These are phyloP conservation scores for Clavispora phyllophila DNA, from an alignment of 805 yeast species.

Conservation along the genomic window DNA sequence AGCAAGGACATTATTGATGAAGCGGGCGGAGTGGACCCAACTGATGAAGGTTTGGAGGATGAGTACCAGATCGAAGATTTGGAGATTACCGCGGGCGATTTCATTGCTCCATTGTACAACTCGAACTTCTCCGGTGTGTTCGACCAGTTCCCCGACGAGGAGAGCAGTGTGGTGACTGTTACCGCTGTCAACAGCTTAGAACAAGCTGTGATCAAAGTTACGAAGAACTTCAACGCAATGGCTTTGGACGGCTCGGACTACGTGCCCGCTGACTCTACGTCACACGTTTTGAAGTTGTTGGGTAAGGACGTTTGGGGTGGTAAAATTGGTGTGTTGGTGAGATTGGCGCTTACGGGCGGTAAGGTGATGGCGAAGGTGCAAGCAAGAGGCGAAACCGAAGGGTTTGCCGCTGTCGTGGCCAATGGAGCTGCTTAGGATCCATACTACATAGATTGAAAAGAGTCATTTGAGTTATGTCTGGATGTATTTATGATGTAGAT, in stretches of 20 bases:
- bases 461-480: background rate
- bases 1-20: constrained; percentile 75
- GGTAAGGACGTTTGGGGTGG: constrained; percentile 71
- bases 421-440: constrained; percentile 5
- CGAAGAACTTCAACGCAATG: constrained; percentile 42
- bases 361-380: constrained; percentile 57
- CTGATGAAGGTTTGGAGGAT: constrained; percentile 82
- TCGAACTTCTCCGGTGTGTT: constrained; percentile 70
- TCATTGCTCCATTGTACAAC: constrained; percentile 67
- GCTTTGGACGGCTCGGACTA: constrained; percentile 71
- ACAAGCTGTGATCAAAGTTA: constrained; percentile 46
- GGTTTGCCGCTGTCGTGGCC: constrained; percentile 16
- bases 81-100: constrained; percentile 74
- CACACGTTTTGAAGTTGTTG: constrained; percentile 73
- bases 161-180: constrained; percentile 65
- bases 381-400: constrained; percentile 42
- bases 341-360: constrained; percentile 50
- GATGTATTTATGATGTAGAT: too few species aligned
- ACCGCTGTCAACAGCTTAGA: constrained; percentile 35
- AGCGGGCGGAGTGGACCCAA: constrained; percentile 59
- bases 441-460: background rate
- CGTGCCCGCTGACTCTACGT: constrained; percentile 52
- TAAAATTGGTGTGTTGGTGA: constrained; percentile 46
- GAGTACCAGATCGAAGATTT: constrained; percentile 88
- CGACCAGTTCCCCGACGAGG: constrained; percentile 62